phyloP scores from a whole-genome alignment of 1,284 basidiomycete species.

The Mycena citricolor region DNA sequence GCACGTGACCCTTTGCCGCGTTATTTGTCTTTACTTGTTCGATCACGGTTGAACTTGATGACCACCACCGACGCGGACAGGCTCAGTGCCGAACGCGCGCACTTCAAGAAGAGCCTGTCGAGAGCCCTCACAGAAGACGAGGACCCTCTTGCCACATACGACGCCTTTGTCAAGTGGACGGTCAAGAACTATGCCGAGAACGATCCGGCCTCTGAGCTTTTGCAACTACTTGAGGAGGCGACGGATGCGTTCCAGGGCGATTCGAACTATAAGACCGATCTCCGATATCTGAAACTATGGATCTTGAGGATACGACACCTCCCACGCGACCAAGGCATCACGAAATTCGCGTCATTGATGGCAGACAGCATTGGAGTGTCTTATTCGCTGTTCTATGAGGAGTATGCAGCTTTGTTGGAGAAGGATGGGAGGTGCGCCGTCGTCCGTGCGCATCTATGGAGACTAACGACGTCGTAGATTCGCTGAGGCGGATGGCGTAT shows the following conservation, averaged over 20 bases:
- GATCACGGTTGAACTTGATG: constrained; percentile 17
- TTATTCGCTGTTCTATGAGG: constrained; percentile 86
- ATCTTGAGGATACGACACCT: constrained; percentile 75
- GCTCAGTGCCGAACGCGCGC: constrained; percentile 41
- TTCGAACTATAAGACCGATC: constrained; percentile 49
- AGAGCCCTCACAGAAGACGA: constrained; percentile 40
- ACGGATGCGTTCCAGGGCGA: constrained; percentile 42
- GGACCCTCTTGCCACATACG: constrained; percentile 47
- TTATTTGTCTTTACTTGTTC: constrained; percentile 2
- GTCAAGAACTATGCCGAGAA: constrained; percentile 49
- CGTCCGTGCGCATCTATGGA: constrained; percentile 36
- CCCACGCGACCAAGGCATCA: constrained; percentile 66
- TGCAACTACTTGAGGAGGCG: constrained; percentile 47
- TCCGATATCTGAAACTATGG: constrained; percentile 92
- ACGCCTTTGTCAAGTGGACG: constrained; percentile 46
- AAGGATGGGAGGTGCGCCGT: constrained; percentile 68
- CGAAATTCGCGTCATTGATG: constrained; percentile 85
- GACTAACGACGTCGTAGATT: constrained; percentile 75
- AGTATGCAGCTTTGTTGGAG: constrained; percentile 84
- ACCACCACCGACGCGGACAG: constrained; percentile 27
- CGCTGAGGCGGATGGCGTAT: constrained; percentile 81
- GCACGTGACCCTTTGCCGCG: constrained; percentile 13
- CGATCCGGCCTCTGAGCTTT: constrained; percentile 44
- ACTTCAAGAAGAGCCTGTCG: constrained; percentile 22
- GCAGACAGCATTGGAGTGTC: constrained; percentile 87